Percentiles rank a stretch among this genome's conserved stretches.
phyloP scores from a whole-genome alignment of 495 filamentous ascomycete genomes.

The Filosporella fistucella region DNA sequence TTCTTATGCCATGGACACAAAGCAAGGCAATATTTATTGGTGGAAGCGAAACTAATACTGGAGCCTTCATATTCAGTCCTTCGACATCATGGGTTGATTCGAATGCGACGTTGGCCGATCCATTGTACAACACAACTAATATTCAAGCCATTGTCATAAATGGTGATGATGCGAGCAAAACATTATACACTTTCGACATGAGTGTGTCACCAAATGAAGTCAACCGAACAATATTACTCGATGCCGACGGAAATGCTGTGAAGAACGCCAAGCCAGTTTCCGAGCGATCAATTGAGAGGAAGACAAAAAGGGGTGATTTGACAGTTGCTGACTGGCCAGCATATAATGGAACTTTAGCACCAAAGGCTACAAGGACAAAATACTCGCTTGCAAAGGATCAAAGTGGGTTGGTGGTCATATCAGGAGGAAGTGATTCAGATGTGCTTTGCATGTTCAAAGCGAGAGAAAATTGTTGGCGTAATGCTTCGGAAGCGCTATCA shows the following conservation, averaged over 20 bases:
- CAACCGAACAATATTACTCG: constrained; percentile 54
- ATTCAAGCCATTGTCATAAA: constrained; percentile 56
- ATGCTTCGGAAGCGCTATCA: constrained; percentile 61
- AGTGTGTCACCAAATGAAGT: constrained; percentile 72
- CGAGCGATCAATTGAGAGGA: background rate
- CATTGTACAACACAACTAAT: constrained; percentile 46
- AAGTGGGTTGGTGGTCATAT: constrained; percentile 68
- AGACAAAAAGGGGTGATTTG: constrained; percentile 25
- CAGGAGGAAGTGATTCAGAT: constrained; percentile 64
- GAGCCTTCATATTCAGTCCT: constrained; percentile 60
- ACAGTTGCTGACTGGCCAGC: constrained; percentile 61
- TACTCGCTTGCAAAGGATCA: constrained; percentile 42
- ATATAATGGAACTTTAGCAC: constrained; percentile 73
- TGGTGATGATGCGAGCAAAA: constrained; percentile 73
- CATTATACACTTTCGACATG: constrained; percentile 80
- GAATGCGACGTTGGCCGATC: constrained; percentile 51
- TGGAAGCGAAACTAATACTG: constrained; percentile 58
- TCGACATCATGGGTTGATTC: constrained; percentile 60
- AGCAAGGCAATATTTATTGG: constrained; percentile 72
- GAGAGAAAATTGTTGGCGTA: constrained; percentile 73
- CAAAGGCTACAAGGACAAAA: constrained; percentile 45
- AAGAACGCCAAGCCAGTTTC: constrained; percentile 22
- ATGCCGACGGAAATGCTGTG: constrained; percentile 34
- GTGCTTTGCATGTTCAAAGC: constrained; percentile 78
- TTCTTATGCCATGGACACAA: constrained; percentile 73